Evolutionary conservation across 768 basidiomycete genomes (phyloP).

Genomic region (Kwoniella europaea): DNA sequence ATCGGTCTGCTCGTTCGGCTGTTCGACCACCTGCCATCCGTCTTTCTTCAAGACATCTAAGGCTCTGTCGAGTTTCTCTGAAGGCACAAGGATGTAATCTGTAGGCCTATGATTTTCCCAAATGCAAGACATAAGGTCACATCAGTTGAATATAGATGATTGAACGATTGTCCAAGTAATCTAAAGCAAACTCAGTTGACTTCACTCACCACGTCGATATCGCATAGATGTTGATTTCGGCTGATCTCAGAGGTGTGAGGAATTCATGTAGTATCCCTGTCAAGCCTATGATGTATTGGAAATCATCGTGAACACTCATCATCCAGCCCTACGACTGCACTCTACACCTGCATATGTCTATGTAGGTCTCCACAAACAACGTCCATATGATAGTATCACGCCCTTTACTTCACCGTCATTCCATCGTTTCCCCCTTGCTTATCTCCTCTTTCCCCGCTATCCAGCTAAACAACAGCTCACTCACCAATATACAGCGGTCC

Average conservation of each 20-base stretch:
- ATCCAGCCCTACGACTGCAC: background rate
- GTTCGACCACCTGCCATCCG: conserved; percentile 19
- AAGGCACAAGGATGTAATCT: conserved; percentile 25
- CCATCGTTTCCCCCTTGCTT: too few species aligned
- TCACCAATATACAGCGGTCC: conserved; percentile 30
- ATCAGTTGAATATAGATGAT: background rate
- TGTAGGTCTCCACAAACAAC: too few species aligned
- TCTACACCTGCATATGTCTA: too few species aligned
- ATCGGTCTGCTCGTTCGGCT: conserved; percentile 4
- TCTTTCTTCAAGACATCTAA: conserved; percentile 14
- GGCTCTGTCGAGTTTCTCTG: conserved; percentile 15
- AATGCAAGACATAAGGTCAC: background rate
- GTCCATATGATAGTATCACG: too few species aligned
- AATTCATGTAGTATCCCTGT: conserved; percentile 28
- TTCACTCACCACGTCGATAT: conserved; percentile 28
- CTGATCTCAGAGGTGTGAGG: conserved; percentile 19
- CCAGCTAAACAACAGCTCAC: background rate
- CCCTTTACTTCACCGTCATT: too few species aligned
- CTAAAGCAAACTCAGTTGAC: background rate
- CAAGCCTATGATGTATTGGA: conserved; percentile 11
- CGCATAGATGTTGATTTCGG: conserved; percentile 24
- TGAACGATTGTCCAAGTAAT: too few species aligned
- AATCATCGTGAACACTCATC: background rate
- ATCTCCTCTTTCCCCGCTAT: background rate
- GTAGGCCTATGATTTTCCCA: conserved; percentile 16